These are phyloP conservation scores for Lasiosphaeria miniovina DNA, from an alignment of 495 filamentous ascomycete genomes.

Conservation along the genomic window DNA sequence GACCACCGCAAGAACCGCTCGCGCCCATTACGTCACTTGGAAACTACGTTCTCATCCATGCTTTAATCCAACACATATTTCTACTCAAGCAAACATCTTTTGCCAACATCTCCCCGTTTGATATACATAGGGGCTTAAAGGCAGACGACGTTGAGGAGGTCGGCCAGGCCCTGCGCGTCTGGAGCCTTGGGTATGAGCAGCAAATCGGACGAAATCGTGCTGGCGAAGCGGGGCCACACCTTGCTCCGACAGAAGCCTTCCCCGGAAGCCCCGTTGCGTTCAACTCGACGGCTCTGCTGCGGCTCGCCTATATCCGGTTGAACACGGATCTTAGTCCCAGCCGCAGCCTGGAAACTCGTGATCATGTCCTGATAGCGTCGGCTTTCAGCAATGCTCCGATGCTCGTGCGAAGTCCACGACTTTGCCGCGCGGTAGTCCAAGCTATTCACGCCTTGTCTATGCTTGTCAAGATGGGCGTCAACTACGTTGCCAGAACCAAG, in stretches of 20 bases:
- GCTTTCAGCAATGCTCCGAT: constrained; percentile 57
- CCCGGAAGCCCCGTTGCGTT: constrained; percentile 61
- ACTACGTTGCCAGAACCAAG: constrained; percentile 66
- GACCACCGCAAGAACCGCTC: constrained; percentile 43
- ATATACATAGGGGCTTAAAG: constrained; percentile 44
- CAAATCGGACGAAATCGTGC: constrained; percentile 37
- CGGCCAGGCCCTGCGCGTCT: constrained; percentile 57
- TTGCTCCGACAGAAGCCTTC: constrained; percentile 35
- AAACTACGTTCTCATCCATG: constrained; percentile 66
- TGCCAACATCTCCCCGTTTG: constrained; percentile 42
- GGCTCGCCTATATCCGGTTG: constrained; percentile 66
- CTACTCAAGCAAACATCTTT: constrained; percentile 58
- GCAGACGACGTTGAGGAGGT: constrained; percentile 55
- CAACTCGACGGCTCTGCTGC: constrained; percentile 62
- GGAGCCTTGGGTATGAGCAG: constrained; percentile 62
- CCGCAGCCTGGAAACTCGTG: constrained; percentile 59
- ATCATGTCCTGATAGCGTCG: constrained; percentile 57
- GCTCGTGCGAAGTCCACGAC: constrained; percentile 53
- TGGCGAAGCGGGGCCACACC: constrained; percentile 35
- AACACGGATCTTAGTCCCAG: constrained; percentile 63
- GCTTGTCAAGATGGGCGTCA: constrained; percentile 65
- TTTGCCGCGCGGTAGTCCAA: constrained; percentile 61
- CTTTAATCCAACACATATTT: constrained; percentile 67
- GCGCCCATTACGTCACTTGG: constrained; percentile 59
- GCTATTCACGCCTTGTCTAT: constrained; percentile 68